Percentiles rank a stretch among this genome's conserved stretches.
These are phyloP conservation scores for Fusarium sp. DNA, from an alignment of 2,329 filamentous ascomycete genomes.

Conservation along the genomic window DNA sequence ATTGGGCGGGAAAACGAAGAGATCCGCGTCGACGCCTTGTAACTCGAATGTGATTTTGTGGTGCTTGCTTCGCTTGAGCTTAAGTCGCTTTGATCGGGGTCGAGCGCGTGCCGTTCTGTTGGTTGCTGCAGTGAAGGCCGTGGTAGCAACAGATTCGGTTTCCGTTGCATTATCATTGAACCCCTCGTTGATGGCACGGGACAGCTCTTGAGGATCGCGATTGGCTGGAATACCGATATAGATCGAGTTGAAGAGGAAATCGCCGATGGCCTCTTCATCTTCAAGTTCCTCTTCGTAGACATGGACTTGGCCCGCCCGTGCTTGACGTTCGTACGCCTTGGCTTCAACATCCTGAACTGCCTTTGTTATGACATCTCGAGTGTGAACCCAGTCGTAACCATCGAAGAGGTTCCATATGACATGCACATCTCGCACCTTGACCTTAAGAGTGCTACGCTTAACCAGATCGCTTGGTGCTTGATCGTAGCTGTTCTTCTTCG, in stretches of 20 bases:
- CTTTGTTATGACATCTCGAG: constrained; percentile 85
- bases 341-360: constrained; percentile 89
- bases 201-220: constrained; percentile 83
- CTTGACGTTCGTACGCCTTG: constrained; percentile 80
- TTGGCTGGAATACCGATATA: constrained; percentile 94
- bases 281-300: constrained; percentile 77
- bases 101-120: constrained; percentile 59
- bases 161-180: constrained; percentile 89
- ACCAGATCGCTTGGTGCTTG: constrained; percentile 70
- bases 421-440: constrained; percentile 87
- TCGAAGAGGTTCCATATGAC: constrained; percentile 98
- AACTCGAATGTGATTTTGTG: constrained; percentile 98
- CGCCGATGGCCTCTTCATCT: constrained; percentile 87
- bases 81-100: constrained; percentile 70
- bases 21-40: constrained; percentile 82
- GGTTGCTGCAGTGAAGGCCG: constrained; percentile 71
- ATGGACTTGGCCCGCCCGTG: constrained; percentile 66
- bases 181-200: constrained; percentile 86
- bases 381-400: constrained; percentile 95
- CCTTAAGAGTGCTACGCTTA: constrained; percentile 75
- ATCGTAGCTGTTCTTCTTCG: constrained; percentile 78
- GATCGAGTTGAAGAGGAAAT: constrained; percentile 98
- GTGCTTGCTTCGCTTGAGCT: constrained; percentile 83
- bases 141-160: constrained; percentile 87
- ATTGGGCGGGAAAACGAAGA: constrained; percentile 81